Evolutionary conservation across 768 basidiomycete species (phyloP), one percentile per base, ranked within the genome.

Genomic region (Neoboletus magnificus): DNA sequence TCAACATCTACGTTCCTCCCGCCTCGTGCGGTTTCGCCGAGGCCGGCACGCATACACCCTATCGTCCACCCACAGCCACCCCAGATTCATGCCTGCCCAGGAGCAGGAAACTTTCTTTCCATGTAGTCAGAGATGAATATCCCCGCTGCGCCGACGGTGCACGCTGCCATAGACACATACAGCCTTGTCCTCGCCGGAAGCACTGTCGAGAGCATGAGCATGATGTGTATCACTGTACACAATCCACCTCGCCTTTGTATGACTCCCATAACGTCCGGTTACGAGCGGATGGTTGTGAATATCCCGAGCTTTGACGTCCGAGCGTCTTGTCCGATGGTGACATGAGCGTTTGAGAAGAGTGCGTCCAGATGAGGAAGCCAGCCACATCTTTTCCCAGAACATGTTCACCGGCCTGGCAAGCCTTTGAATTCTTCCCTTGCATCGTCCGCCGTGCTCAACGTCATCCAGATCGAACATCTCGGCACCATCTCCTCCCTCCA

Each of bases 341-440:
- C 66, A 66, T 69, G 62, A 52, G 20, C 5, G 54, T 55, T 47
- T 46, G n/a, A 52, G 35, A 33, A 15, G 30, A 40, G 22, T 20
- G 22, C 37, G 41, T 48, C 58, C 58, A 4, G 35, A 45, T 40
- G 35, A 32, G 45, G 45, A 51, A 33, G 18, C 18, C 40, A 13
- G 41, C 29, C 44, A 11, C 18, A n/a, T 27, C 5, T 5, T 27
- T n/a, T 35, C 18, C 4, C 50, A 48, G 13, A 51, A 42, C 45
- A 90, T 91, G 89, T 91, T 91, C 71, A 91, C 89, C 50, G 89
- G 89, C 63, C 77, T 91, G 73, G 89, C 88, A 76, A 66, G 85
- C 68, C 40, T 32, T 43, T 6, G 50, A 9, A 15, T 29, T 47
- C 23, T 37, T 41, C 13, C 33, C 23, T 29, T 41, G 25, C 54